These are phyloP conservation scores for Myxozyma melibiosi DNA, from an alignment of 805 yeast species.

Conservation along the genomic window DNA sequence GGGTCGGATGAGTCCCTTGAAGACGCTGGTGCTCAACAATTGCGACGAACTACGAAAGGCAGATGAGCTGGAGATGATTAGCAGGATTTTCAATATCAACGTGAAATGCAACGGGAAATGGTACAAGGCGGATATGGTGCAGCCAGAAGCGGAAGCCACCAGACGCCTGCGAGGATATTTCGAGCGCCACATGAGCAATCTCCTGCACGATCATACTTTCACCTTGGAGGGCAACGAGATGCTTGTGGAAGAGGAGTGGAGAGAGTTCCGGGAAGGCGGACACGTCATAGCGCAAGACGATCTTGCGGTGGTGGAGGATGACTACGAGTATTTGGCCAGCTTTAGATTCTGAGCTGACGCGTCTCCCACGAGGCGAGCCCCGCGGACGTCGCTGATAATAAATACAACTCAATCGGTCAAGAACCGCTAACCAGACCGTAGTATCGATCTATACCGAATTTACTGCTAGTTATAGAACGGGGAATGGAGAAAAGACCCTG, in stretches of 20 bases:
- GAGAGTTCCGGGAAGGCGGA: not conserved
- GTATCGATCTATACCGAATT: too few relatives aligned
- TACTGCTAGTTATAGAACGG: too few relatives aligned
- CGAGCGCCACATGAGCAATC: constrained; percentile 7
- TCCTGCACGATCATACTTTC: not conserved
- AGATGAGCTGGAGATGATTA: constrained; percentile 1
- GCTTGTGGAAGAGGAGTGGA: constrained; percentile 6
- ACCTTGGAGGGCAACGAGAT: constrained; percentile 6
- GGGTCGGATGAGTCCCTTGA: constrained; percentile 8
- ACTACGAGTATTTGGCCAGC: not conserved
- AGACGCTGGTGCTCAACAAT: constrained; percentile 6
- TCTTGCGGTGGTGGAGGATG: not conserved
- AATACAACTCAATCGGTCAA: too few relatives aligned
- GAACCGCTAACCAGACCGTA: too few relatives aligned
- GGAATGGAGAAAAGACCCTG: too few relatives aligned
- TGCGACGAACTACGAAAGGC: constrained; percentile 1
- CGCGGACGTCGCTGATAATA: too few relatives aligned
- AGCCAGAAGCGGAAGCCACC: not conserved
- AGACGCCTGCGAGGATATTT: not conserved
- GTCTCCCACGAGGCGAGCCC: too few relatives aligned
- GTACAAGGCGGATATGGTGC: not conserved
- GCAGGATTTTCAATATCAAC: constrained; percentile 1
- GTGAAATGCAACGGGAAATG: constrained; percentile 3
- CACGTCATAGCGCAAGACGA: constrained; percentile 5
- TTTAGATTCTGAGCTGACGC: not conserved